These are phyloP conservation scores for Dioszegia hungarica DNA, from an alignment of 768 basidiomycete species.

Conservation along the genomic window DNA sequence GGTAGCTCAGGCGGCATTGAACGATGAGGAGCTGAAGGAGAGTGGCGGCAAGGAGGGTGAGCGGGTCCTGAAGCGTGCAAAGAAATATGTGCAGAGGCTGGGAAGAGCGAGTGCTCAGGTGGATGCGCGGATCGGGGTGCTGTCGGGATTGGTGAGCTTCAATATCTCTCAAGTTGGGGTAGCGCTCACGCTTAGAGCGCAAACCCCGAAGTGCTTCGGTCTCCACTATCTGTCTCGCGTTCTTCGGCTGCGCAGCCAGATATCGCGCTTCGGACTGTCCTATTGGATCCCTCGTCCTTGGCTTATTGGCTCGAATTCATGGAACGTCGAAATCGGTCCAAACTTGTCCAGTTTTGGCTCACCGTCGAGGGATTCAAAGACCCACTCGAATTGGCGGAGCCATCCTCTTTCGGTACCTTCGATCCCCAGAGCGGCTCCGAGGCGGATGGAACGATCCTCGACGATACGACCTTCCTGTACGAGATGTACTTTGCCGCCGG, in stretches of 20 bases:
- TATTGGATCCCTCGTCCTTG: slow-evolving; percentile 81
- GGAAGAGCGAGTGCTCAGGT: slow-evolving; percentile 83
- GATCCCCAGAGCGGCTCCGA: no score
- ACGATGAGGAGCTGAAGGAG: slow-evolving; percentile 4
- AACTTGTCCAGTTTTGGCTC: slow-evolving; percentile 94
- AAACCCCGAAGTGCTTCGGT: slow-evolving; percentile 1
- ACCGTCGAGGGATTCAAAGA: slow-evolving; percentile 97
- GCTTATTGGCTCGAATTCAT: slow-evolving; percentile 98
- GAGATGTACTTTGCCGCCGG: slow-evolving; percentile 71
- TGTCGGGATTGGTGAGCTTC: slow-evolving; percentile 58
- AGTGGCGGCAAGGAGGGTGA: slow-evolving; percentile 78
- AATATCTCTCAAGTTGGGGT: neutral
- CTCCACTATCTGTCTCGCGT: neutral
- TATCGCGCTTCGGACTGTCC: slow-evolving; percentile 51
- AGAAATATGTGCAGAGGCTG: slow-evolving; percentile 75
- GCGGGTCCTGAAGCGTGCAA: slow-evolving; percentile 76
- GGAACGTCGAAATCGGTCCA: slow-evolving; percentile 78
- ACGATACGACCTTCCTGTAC: slow-evolving; percentile 85
- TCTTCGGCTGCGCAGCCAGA: neutral
- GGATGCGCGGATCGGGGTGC: slow-evolving; percentile 73
- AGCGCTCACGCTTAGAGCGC: neutral
- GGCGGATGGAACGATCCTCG: slow-evolving; percentile 67
- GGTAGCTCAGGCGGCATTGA: slow-evolving; percentile 33
- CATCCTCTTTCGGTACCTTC: slow-evolving; percentile 54
- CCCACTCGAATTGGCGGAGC: slow-evolving; percentile 66